Evolutionary conservation across 225 moss, liverwort and hornwort genomes (phyloP).

Genomic region (Rhytidiadelphus loreus): DNA sequence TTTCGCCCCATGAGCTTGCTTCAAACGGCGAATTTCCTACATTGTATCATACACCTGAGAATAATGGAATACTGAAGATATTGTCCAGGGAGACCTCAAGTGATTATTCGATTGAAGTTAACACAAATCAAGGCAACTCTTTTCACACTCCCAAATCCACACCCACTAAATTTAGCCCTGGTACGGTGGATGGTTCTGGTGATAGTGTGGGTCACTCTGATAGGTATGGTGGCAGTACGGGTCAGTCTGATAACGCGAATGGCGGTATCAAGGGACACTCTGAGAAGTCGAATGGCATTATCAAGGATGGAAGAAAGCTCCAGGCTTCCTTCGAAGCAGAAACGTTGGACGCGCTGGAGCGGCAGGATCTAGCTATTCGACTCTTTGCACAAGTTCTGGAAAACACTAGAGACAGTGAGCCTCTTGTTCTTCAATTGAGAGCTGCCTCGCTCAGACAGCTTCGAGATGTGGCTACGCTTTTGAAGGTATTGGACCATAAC

Average conservation of each 20-base stretch:
- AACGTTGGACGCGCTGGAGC: constrained; percentile 43
- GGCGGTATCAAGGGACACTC: constrained; percentile 4
- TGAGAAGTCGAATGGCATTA: constrained; percentile 9
- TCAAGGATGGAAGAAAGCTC: constrained; percentile 12
- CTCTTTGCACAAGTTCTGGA: constrained; percentile 47
- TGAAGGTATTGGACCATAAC: constrained; percentile 30
- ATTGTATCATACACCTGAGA: constrained; percentile 16
- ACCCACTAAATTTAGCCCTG: constrained; percentile 34
- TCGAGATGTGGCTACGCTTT: constrained; percentile 41
- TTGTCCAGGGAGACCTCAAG: constrained; percentile 7
- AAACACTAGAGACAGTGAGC: constrained; percentile 13
- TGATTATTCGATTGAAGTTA: constrained; percentile 20
- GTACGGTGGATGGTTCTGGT: neutral
- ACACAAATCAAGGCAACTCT: constrained; percentile 14
- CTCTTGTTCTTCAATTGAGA: constrained; percentile 34
- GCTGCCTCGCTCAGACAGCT: constrained; percentile 45
- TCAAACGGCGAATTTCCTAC: constrained; percentile 14
- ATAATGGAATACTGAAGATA: neutral
- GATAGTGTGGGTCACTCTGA: constrained; percentile 4
- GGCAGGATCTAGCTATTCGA: constrained; percentile 53
- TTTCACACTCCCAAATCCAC: constrained; percentile 41
- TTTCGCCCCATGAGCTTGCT: constrained; percentile 12
- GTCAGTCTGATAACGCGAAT: neutral
- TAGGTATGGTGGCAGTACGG: neutral
- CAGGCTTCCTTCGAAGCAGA: constrained; percentile 43